Conservation (phyloP, 2,329 filamentous ascomycete genomes). For the Alternaria sp. region DNA sequence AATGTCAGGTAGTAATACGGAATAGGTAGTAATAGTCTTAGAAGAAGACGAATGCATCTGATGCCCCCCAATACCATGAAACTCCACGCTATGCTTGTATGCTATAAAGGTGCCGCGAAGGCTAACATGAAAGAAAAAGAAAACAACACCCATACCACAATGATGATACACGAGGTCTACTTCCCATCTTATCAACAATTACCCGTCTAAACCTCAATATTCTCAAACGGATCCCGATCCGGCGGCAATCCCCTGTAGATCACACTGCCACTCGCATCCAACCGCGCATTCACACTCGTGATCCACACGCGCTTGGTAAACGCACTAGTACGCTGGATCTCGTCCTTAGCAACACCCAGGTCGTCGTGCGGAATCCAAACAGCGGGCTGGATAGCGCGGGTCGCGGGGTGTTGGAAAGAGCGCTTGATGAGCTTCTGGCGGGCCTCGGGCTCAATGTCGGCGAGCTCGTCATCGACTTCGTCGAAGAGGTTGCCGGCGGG, state of each 20-base stretch:
- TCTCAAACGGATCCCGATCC: slow-evolving; percentile 63
- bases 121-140: neutral
- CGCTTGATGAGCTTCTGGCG: slow-evolving; percentile 83
- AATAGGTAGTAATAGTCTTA: neutral
- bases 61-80: neutral
- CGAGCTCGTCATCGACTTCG: slow-evolving; percentile 88
- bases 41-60: neutral
- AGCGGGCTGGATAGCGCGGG: slow-evolving; percentile 82
- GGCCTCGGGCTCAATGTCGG: slow-evolving; percentile 89
- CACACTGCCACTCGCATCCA: slow-evolving; percentile 82
- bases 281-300: slow-evolving; percentile 87
- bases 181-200: neutral
- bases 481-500: slow-evolving; percentile 85
- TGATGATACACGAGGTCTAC: neutral
- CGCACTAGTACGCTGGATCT: slow-evolving; percentile 77
- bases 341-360: slow-evolving; percentile 88
- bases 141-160: neutral
- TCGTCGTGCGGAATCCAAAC: slow-evolving; percentile 95
- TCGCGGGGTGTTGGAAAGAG: slow-evolving; percentile 88
- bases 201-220: slow-evolving; percentile 41
- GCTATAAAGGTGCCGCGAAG: neutral
- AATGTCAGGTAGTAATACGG: neutral
- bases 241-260: slow-evolving; percentile 86
- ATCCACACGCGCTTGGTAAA: slow-evolving; percentile 85
- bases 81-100: slow-evolving; percentile 1